These are phyloP conservation scores for Pseudogymnoascus sp. DNA, from an alignment of 2,329 filamentous ascomycete species.

Conservation along the genomic window DNA sequence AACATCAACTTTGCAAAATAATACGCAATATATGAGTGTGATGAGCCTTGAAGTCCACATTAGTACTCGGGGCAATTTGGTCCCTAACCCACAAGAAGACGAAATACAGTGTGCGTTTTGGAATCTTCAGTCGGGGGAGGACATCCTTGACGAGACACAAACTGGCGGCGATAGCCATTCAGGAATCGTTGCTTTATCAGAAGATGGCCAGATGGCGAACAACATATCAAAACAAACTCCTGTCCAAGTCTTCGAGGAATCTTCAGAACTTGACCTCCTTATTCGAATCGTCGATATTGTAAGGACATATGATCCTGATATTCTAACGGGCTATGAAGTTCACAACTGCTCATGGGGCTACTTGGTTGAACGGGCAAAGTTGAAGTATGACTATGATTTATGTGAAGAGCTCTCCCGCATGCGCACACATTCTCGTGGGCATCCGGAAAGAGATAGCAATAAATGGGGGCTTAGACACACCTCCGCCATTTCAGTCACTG, in stretches of 20 bases:
- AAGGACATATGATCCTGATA: constrained; percentile 75
- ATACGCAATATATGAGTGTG: constrained; percentile 89
- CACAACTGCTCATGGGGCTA: constrained; percentile 94
- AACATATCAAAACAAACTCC: constrained; percentile 54
- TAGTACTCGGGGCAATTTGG: constrained; percentile 70
- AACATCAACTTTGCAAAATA: constrained; percentile 69
- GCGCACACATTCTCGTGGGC: constrained; percentile 70
- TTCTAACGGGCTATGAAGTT: constrained; percentile 90
- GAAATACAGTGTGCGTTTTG: constrained; percentile 85
- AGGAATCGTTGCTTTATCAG: constrained; percentile 66
- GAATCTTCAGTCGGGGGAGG: constrained; percentile 72
- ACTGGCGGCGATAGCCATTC: constrained; percentile 40
- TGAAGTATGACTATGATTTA: constrained; percentile 83
- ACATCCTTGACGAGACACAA: constrained; percentile 32
- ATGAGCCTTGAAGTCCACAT: constrained; percentile 93
- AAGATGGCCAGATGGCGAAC: constrained; percentile 48
- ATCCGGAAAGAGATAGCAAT: constrained; percentile 36
- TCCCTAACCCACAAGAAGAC: constrained; percentile 85
- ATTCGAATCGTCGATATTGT: constrained; percentile 83
- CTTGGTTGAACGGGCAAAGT: constrained; percentile 76
- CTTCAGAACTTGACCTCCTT: constrained; percentile 75
- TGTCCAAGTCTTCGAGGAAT: constrained; percentile 63
- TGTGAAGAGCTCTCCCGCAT: constrained; percentile 88
- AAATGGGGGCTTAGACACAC: constrained; percentile 92
- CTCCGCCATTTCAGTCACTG: constrained; percentile 85